phyloP scores from a whole-genome alignment of 352 stramenopile species.

The Pythium inflatum region DNA sequence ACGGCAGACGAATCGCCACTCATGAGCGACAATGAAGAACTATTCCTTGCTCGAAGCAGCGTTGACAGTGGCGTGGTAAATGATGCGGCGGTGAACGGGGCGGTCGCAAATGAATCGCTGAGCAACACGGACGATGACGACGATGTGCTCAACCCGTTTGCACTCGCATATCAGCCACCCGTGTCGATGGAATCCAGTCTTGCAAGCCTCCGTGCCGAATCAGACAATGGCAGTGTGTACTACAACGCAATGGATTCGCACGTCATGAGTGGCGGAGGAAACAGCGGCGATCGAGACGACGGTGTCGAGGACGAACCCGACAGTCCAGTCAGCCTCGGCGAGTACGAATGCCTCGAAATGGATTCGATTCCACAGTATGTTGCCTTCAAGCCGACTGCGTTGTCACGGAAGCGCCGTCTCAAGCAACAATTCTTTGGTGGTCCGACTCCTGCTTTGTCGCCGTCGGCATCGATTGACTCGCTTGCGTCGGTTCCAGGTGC shows the following conservation, averaged over 20 bases:
- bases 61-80: neutral
- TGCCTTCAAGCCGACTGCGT: constrained; percentile 59
- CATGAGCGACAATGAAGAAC: constrained; percentile 22
- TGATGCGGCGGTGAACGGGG: constrained; percentile 20
- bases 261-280: neutral
- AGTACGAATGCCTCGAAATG: constrained; percentile 78
- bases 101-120: neutral
- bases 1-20: neutral
- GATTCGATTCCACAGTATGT: constrained; percentile 77
- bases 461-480: constrained; percentile 20
- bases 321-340: constrained; percentile 59
- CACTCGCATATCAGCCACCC: constrained; percentile 48
- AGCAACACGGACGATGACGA: constrained; percentile 43
- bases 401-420: constrained; percentile 25
- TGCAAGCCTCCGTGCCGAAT: constrained; percentile 37
- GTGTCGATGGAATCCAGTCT: constrained; percentile 42
- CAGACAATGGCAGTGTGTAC: constrained; percentile 28
- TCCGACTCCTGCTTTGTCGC: neutral
- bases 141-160: constrained; percentile 75
- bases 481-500: neutral
- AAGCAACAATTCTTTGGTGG: constrained; percentile 35
- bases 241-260: constrained; percentile 35
- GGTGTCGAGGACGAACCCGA: constrained; percentile 33
- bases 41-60: constrained; percentile 15
- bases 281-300: constrained; percentile 24